Percentiles rank a stretch among this genome's conserved stretches.
Conservation (phyloP, 164 flowering plant species). For the Hamamelis virginiana region DNA sequence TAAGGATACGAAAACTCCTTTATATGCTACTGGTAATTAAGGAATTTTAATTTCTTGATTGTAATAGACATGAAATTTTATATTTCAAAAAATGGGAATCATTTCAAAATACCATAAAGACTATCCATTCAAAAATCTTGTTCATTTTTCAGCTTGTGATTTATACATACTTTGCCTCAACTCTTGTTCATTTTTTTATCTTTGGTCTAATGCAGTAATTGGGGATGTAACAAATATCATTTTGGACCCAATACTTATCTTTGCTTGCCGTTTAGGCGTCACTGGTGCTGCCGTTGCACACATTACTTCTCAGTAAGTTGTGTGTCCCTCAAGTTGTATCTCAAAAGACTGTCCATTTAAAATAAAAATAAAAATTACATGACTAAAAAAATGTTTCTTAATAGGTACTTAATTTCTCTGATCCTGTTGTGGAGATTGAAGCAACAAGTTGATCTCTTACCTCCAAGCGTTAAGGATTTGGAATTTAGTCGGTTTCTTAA, state of each 20-base stretch:
- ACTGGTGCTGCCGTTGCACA: slow-evolving; percentile 98
- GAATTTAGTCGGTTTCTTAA: slow-evolving; percentile 71
- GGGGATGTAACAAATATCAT: slow-evolving; percentile 78
- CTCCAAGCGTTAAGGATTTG: slow-evolving; percentile 61
- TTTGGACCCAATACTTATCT: too few species aligned
- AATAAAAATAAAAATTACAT: too few species aligned
- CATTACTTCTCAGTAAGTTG: slow-evolving; percentile 90
- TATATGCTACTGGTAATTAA: slow-evolving; percentile 56
- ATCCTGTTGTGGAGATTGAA: slow-evolving; percentile 59
- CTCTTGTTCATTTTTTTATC: not conserved
- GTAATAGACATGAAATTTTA: too few species aligned
- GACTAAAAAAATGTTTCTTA: not conserved
- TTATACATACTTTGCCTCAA: not conserved
- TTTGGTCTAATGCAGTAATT: slow-evolving; percentile 40
- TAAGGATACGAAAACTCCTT: too few species aligned
- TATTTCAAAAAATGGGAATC: too few species aligned
- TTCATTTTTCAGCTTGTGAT: too few species aligned
- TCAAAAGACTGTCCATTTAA: not conserved
- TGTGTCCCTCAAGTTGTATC: not conserved
- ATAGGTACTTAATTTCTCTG: slow-evolving; percentile 71
- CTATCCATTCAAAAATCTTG: too few species aligned
- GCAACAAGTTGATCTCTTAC: too few species aligned
- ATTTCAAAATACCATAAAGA: too few species aligned
- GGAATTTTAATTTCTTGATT: too few species aligned
- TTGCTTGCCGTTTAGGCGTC: slow-evolving; percentile 58